Evolutionary conservation across 805 yeast genomes (phyloP).

Genomic region (Monosporozyma yasuniensis): DNA sequence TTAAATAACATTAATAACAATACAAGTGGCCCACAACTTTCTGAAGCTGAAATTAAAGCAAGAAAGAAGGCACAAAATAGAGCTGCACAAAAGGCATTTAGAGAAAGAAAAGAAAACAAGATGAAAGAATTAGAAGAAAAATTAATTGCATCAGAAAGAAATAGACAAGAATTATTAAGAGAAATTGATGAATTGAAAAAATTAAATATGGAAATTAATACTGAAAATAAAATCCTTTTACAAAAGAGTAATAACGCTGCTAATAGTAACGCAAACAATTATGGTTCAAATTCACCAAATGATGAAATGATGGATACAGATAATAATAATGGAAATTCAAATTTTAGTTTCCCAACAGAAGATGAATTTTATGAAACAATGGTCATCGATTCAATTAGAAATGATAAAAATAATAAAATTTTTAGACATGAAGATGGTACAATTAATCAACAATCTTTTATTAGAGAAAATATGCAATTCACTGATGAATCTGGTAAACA

Average conservation of each 20-base stretch:
- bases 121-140: constrained; percentile 58
- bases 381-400: constrained; percentile 4
- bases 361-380: constrained; percentile 23
- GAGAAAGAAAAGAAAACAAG: constrained; percentile 70
- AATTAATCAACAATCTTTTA: constrained; percentile 1
- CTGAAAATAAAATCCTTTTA: constrained; percentile 54
- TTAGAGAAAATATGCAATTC: constrained; percentile 6
- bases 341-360: constrained; percentile 26
- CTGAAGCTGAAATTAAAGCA: constrained; percentile 35
- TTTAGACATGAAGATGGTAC: constrained; percentile 2
- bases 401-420: not conserved
- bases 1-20: not conserved
- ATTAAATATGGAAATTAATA: constrained; percentile 46
- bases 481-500: constrained; percentile 29
- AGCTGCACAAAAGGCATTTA: constrained; percentile 79
- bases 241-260: constrained; percentile 13
- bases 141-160: constrained; percentile 48
- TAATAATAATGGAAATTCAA: constrained; percentile 1
- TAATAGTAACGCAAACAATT: not conserved
- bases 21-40: not conserved
- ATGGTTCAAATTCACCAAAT: constrained; percentile 1
- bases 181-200: constrained; percentile 44
- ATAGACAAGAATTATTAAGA: constrained; percentile 38
- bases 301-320: not conserved
- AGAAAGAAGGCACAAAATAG: constrained; percentile 72